Conservation (phyloP, 148 eudicot species). For the Chenopodium album region DNA sequence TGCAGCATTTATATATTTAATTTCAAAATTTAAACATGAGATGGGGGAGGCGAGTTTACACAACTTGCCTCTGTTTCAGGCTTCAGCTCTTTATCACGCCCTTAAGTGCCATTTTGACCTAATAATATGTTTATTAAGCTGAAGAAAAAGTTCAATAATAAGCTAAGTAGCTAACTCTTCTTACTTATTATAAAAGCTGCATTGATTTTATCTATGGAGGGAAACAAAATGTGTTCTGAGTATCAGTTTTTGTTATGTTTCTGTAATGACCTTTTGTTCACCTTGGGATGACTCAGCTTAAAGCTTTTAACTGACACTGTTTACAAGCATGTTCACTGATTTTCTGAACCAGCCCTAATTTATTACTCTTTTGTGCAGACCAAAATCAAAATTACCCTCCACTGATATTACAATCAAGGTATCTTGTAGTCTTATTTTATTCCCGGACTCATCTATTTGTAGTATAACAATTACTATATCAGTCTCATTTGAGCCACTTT, state of each 20-base stretch:
- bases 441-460: not conserved
- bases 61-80: not conserved
- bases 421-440: constrained; percentile 16
- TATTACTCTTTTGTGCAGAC: constrained; percentile 41
- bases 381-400: constrained; percentile 53
- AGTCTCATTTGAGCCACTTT: not conserved
- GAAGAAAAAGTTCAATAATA: not conserved
- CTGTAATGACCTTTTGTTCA: not conserved
- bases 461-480: not conserved
- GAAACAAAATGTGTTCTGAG: not conserved
- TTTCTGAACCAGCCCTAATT: not conserved
- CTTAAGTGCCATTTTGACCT: not conserved
- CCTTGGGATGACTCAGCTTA: not conserved
- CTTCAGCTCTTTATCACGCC: not conserved
- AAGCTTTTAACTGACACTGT: not conserved
- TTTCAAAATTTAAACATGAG: not conserved
- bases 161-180: not conserved
- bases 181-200: not conserved
- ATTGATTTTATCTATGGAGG: not conserved
- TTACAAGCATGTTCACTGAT: not conserved
- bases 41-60: not conserved
- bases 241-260: not conserved
- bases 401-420: constrained; percentile 46
- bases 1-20: not conserved
- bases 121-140: not conserved